phyloP scores from a whole-genome alignment of 352 stramenopile species.

The Hyaloperonospora arabidopsidis region DNA sequence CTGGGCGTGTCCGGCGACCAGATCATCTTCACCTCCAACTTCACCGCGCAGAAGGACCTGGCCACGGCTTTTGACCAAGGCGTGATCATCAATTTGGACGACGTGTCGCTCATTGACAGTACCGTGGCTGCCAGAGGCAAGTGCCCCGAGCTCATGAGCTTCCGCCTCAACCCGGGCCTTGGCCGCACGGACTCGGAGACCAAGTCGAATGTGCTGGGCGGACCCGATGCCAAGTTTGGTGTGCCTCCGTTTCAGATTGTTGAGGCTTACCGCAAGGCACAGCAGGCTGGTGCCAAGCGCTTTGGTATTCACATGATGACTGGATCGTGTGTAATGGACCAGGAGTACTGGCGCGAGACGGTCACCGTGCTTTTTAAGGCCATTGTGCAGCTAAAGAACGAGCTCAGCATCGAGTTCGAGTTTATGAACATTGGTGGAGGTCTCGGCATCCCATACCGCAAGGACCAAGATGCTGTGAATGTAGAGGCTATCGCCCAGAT shows the following conservation, averaged over 20 bases:
- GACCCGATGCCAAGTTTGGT: constrained; percentile 85
- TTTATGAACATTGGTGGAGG: constrained; percentile 89
- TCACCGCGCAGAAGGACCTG: constrained; percentile 72
- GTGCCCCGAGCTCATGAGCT: constrained; percentile 82
- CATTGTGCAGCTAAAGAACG: constrained; percentile 64
- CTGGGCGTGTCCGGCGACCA: constrained; percentile 66
- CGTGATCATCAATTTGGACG: constrained; percentile 86
- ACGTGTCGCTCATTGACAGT: constrained; percentile 76
- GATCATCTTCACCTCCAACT: constrained; percentile 88
- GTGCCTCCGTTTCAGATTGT: constrained; percentile 84
- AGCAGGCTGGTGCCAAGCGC: constrained; percentile 66
- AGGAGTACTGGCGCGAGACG: constrained; percentile 86
- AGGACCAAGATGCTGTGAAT: constrained; percentile 63
- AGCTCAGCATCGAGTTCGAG: constrained; percentile 85
- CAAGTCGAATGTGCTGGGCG: constrained; percentile 84
- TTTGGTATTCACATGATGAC: constrained; percentile 92
- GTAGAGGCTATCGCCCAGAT: constrained; percentile 60
- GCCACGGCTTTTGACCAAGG: constrained; percentile 62
- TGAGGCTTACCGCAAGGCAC: constrained; percentile 76
- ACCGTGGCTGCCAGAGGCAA: constrained; percentile 55
- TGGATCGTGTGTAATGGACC: constrained; percentile 83
- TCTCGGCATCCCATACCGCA: constrained; percentile 82
- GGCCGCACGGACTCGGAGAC: constrained; percentile 85
- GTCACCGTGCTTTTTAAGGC: constrained; percentile 79
- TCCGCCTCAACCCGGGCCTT: constrained; percentile 81